Conservation (phyloP, 345 rosid species). For the Linum lewisii region DNA sequence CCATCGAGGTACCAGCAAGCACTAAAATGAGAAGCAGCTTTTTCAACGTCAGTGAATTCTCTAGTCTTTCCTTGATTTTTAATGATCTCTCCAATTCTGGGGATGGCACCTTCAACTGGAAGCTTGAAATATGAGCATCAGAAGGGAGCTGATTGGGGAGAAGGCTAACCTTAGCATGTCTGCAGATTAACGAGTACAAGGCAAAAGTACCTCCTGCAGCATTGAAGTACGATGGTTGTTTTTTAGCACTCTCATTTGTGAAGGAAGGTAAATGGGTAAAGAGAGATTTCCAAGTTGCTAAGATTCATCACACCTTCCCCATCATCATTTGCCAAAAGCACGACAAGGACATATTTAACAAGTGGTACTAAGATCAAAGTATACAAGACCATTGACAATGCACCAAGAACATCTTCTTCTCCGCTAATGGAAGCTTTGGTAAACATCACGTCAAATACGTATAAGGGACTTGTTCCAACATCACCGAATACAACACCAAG, state of each 20-base stretch:
- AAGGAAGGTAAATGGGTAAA: background rate
- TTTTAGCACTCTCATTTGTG: background rate
- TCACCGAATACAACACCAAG: constrained; percentile 97
- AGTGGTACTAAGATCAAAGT: constrained; percentile 84
- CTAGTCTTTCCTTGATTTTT: constrained; percentile 90
- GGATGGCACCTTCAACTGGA: constrained; percentile 93
- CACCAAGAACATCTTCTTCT: constrained; percentile 86
- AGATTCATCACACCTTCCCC: constrained; percentile 99
- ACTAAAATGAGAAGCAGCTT: constrained; percentile 73
- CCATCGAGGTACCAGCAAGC: constrained; percentile 97
- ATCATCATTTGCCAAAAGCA: constrained; percentile 96
- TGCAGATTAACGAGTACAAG: constrained; percentile 85
- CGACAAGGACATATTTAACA: constrained; percentile 87
- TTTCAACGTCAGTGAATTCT: constrained; percentile 61
- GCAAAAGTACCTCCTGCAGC: constrained; percentile 95
- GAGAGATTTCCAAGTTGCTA: background rate
- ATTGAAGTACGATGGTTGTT: too few relatives aligned
- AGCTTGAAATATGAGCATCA: constrained; percentile 91
- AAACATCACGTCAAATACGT: constrained; percentile 92
- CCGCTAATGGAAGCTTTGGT: constrained; percentile 72
- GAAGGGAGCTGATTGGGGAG: constrained; percentile 96
- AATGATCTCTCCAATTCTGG: constrained; percentile 95
- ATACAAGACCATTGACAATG: constrained; percentile 79
- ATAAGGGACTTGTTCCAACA: constrained; percentile 96
- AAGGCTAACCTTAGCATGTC: constrained; percentile 94